Conservation (phyloP, 129 eudicot species). For the sunflower (Helianthus annuus) region DNA sequence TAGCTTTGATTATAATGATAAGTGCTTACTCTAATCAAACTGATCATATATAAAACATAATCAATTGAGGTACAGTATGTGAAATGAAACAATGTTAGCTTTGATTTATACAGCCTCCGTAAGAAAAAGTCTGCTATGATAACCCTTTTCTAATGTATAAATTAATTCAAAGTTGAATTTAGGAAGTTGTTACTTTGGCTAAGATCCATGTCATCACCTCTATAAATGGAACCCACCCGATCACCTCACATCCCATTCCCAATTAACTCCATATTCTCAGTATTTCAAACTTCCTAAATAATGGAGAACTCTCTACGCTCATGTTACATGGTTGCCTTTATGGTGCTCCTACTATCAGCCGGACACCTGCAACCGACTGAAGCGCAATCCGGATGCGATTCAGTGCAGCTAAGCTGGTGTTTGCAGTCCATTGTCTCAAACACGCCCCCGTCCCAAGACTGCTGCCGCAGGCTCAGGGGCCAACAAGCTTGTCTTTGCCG, state of each 20-base stretch:
- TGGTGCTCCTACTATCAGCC: not conserved
- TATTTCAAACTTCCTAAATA: not conserved
- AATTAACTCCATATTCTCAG: not conserved
- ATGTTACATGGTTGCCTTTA: not conserved
- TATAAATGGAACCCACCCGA: not conserved
- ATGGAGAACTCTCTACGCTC: not conserved
- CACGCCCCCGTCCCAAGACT: not conserved
- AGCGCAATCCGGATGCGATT: not conserved
- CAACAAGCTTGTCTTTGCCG: conserved; percentile 7
- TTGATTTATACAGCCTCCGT: too few relatives aligned
- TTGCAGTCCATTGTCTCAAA: not conserved
- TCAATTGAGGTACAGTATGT: too few relatives aligned
- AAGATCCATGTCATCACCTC: not conserved
- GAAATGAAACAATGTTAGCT: too few relatives aligned
- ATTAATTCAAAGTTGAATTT: too few relatives aligned
- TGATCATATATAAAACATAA: too few relatives aligned
- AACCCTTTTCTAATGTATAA: too few relatives aligned
- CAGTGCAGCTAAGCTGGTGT: not conserved
- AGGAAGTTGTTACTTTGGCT: too few relatives aligned
- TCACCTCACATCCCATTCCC: not conserved
- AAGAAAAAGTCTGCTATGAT: too few relatives aligned
- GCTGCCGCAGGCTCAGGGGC: not conserved
- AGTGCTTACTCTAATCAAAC: too few relatives aligned
- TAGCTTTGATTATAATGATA: too few relatives aligned
- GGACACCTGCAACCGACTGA: not conserved